Percentiles rank a stretch among this genome's conserved stretches.
phyloP scores from a whole-genome alignment of 176 grass and related monocot genomes.

The Eleusine indica region DNA sequence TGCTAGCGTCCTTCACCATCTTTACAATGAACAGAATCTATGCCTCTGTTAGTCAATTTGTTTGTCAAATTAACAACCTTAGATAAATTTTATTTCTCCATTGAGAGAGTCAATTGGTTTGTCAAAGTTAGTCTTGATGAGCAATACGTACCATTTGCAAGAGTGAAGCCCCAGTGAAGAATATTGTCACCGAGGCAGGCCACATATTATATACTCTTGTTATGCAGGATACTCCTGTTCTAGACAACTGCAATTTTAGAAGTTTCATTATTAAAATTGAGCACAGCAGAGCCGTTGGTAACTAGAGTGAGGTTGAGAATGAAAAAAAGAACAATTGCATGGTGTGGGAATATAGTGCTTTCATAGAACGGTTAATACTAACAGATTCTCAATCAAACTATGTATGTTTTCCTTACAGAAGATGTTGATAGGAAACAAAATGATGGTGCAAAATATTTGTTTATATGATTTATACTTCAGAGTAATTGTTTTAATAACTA shows the following conservation, averaged over 20 bases:
- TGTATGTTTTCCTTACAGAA: not conserved
- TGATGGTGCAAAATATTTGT: not conserved
- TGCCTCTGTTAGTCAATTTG: not conserved
- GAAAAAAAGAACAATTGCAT: not conserved
- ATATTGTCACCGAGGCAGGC: not conserved
- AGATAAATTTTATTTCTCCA: not conserved
- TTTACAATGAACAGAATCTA: not conserved
- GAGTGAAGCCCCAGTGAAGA: not conserved
- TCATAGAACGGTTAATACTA: too few species aligned
- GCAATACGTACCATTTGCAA: not conserved
- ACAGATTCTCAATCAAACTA: too few species aligned
- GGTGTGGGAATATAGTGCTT: not conserved
- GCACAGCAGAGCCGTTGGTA: not conserved
- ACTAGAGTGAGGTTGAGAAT: not conserved
- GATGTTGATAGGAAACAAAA: not conserved
- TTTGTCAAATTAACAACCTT: not conserved
- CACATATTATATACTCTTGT: not conserved
- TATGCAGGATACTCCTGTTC: not conserved
- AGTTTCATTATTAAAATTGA: not conserved
- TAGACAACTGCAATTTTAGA: not conserved
- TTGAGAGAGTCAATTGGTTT: not conserved
- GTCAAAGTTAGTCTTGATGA: not conserved
- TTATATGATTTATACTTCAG: not conserved
- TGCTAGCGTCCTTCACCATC: not conserved
- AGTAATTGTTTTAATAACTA: not conserved